Evolutionary conservation across 768 basidiomycete species (phyloP).

Genomic region (Termitomyces sp.): DNA sequence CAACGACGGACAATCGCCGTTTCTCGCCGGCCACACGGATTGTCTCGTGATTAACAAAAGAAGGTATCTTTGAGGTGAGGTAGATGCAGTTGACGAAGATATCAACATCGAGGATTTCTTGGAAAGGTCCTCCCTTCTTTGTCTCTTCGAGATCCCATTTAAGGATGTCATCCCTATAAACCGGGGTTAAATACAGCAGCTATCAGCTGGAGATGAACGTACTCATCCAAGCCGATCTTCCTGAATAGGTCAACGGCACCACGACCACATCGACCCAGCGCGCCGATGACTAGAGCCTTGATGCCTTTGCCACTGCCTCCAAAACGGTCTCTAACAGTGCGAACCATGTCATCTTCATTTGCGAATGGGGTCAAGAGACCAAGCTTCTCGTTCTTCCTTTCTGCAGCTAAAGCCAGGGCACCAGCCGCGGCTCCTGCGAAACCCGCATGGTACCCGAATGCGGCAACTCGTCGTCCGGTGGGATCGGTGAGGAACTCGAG

Average conservation of each 20-base stretch:
- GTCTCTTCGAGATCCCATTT: constrained; percentile 99
- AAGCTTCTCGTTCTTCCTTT: constrained; percentile 55
- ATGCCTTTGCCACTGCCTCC: constrained; percentile 69
- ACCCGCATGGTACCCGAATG: constrained; percentile 97
- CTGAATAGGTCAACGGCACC: constrained; percentile 95
- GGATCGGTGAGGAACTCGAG: constrained; percentile 92
- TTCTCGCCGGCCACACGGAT: constrained; percentile 67
- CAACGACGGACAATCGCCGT: constrained; percentile 76
- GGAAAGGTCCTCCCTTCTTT: constrained; percentile 93
- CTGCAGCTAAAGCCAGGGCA: constrained; percentile 74
- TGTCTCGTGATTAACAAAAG: constrained; percentile 73
- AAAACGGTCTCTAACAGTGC: constrained; percentile 61
- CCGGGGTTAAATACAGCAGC: neutral
- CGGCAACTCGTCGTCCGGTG: constrained; percentile 86
- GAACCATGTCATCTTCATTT: constrained; percentile 84
- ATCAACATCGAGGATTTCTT: constrained; percentile 94
- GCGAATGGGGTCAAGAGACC: constrained; percentile 75
- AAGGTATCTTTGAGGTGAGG: constrained; percentile 78
- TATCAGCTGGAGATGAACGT: constrained; percentile 29
- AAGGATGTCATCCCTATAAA: constrained; percentile 77
- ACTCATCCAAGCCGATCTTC: constrained; percentile 96
- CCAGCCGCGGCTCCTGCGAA: constrained; percentile 97
- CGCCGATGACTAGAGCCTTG: constrained; percentile 92
- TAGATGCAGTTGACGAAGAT: constrained; percentile 99
- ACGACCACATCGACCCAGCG: constrained; percentile 89